These are phyloP conservation scores for Boletus fagicola DNA, from an alignment of 768 basidiomycete genomes.

Conservation along the genomic window DNA sequence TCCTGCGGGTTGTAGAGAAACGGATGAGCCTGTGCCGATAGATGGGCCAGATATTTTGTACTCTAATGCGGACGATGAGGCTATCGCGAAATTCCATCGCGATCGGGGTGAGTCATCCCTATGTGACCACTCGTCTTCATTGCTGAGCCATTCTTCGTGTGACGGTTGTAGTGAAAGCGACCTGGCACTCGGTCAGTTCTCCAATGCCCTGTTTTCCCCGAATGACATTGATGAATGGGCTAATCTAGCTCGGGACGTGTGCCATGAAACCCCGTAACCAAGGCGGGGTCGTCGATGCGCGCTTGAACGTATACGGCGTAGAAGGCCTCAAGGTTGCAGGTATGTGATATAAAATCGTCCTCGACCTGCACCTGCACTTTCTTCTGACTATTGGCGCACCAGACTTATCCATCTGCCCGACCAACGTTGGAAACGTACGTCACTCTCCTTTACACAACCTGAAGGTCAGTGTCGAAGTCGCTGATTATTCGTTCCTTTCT, in stretches of 20 bases:
- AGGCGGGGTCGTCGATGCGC: conserved; percentile 62
- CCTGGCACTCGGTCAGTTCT: conserved; percentile 19
- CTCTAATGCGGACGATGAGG: conserved; percentile 34
- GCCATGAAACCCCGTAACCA: conserved; percentile 62
- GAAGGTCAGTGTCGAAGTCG: neutral
- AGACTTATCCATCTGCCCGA: conserved; percentile 40
- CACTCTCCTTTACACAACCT: too few relatives aligned
- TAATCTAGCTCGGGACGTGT: conserved; percentile 58
- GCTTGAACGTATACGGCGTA: conserved; percentile 62
- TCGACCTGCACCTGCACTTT: neutral
- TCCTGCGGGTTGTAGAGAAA: conserved; percentile 24
- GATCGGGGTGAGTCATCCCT: conserved; percentile 7
- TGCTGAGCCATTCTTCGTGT: neutral
- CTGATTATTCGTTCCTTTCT: neutral
- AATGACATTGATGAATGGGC: neutral
- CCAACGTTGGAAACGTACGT: conserved; percentile 26
- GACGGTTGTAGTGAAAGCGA: neutral
- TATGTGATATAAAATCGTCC: conserved; percentile 17
- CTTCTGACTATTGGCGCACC: neutral
- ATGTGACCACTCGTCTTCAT: too few relatives aligned
- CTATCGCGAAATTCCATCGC: conserved; percentile 30
- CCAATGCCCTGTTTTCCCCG: too few relatives aligned
- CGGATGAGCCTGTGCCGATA: conserved; percentile 20
- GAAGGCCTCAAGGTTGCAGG: conserved; percentile 60
- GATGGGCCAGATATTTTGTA: conserved; percentile 35